Base-by-base conservation (phyloP, 1,139 yeast genomes). In the Blastobotrys niveus region DNA sequence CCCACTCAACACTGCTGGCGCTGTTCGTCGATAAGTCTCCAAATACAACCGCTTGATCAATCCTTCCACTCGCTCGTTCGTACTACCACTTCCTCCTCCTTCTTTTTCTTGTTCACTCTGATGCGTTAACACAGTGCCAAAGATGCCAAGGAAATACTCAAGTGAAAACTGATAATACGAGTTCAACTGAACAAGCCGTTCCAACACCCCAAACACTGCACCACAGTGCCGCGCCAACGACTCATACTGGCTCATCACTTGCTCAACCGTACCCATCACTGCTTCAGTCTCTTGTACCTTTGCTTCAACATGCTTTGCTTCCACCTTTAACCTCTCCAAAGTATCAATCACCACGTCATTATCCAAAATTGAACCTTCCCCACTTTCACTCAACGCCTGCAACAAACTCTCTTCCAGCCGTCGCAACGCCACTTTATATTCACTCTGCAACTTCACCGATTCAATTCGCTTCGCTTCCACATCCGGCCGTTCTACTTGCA, bases 311-410 rank as follows among this genome's bases (percentile, higher is more conserved):
- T 73, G 73, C 1, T 56, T 58, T 0, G 94, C 71, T 52, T 87
- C 91, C 1, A 60, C 54, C 58, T 89, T 89, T 43, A 89, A 65
- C 1, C 58, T 61, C 55, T 84, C 93, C 43, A 89, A 66, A 1
- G 82, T 76, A 6, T 70, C 66, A 20, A 85, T 62, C 3, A 88
- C 66, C 0, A 64, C 68, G 45, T 80, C 80, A 59, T 82, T 79
- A 12, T 87, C 95, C 38, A 89, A 67, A 31, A 89, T 72, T 47
- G 74, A 77, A 0, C 85, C 85, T 19, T 72, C 67, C n/a, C n/a
- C n/a, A 0, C 83, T 67, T 5, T 72, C 72, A 52, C 77, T 77
- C 47, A 89, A 66, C 0, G 80, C 73, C 8, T 70, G 67, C 47
- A 88, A 67, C 4, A 89, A 67, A 12, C 74, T 72, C n/a, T 71